These are phyloP conservation scores for Candida palmyrensis DNA, from an alignment of 805 yeast species.

Conservation along the genomic window DNA sequence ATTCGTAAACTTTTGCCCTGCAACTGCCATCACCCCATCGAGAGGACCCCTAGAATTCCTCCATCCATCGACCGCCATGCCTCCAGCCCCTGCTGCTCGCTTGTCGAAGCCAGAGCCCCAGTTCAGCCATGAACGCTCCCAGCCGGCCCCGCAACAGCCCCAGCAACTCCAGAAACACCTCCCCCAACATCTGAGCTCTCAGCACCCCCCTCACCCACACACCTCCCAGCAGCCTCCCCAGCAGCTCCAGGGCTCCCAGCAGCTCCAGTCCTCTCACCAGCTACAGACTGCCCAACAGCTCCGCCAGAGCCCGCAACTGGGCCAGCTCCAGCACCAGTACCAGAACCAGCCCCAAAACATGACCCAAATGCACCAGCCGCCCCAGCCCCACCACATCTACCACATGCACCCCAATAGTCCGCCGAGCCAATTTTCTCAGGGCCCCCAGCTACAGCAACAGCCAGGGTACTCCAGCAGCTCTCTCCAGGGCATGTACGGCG, in stretches of 20 bases:
- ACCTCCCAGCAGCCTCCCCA: constrained; percentile 1
- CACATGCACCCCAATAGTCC: constrained; percentile 1
- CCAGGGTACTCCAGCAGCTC: neutral
- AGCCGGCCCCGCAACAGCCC: neutral
- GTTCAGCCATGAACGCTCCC: no score
- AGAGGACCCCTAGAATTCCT: neutral
- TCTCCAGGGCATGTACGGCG: neutral
- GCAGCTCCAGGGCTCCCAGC: neutral
- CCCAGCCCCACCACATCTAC: constrained; percentile 3
- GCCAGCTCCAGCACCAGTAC: constrained; percentile 3
- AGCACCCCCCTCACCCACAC: constrained; percentile 2
- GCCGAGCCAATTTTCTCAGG: constrained; percentile 1
- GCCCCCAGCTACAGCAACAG: constrained; percentile 3
- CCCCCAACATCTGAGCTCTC: neutral
- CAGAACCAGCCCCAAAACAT: constrained; percentile 2
- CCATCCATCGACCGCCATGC: no score
- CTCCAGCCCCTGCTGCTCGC: no score
- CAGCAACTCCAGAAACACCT: neutral
- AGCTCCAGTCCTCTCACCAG: constrained; percentile 2
- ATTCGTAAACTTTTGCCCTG: neutral
- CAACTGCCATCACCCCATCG: neutral
- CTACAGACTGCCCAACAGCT: constrained; percentile 2
- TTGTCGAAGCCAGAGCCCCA: no score
- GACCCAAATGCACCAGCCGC: constrained; percentile 1
- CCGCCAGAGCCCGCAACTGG: constrained; percentile 4